Conservation (phyloP, 176 grass and related monocot genomes). For the Dendrocalamus sinicus region DNA sequence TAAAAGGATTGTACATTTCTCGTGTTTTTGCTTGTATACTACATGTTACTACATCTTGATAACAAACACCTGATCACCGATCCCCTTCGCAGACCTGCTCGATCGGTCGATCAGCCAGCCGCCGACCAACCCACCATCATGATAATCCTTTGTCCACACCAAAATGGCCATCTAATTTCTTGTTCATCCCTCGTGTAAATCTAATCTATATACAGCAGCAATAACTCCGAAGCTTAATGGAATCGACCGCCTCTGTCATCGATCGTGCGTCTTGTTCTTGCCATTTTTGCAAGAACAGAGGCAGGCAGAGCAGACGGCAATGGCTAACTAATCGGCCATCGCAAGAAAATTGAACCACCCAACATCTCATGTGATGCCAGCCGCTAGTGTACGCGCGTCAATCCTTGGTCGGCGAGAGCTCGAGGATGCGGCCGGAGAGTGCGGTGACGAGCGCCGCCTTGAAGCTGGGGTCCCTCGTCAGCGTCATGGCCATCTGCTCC, state of each 20-base stretch:
- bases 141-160: neutral
- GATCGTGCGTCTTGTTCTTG: neutral
- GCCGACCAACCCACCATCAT: neutral
- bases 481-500: constrained; percentile 83
- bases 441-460: constrained; percentile 70
- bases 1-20: constrained; percentile 21
- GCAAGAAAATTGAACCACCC: neutral
- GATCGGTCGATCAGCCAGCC: neutral
- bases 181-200: neutral
- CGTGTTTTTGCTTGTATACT: neutral
- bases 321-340: neutral
- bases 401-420: constrained; percentile 62
- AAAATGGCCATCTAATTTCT: neutral
- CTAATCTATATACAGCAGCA: neutral
- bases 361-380: neutral
- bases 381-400: neutral
- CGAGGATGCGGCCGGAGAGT: constrained; percentile 69
- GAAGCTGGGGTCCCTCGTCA: constrained; percentile 81
- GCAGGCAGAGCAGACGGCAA: neutral
- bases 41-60: neutral
- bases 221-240: neutral
- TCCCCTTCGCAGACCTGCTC: neutral
- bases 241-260: neutral
- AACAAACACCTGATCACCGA: neutral
- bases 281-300: neutral